Base-by-base conservation (phyloP, 1,284 basidiomycete genomes). In the Fomitopsis schrenkii region DNA sequence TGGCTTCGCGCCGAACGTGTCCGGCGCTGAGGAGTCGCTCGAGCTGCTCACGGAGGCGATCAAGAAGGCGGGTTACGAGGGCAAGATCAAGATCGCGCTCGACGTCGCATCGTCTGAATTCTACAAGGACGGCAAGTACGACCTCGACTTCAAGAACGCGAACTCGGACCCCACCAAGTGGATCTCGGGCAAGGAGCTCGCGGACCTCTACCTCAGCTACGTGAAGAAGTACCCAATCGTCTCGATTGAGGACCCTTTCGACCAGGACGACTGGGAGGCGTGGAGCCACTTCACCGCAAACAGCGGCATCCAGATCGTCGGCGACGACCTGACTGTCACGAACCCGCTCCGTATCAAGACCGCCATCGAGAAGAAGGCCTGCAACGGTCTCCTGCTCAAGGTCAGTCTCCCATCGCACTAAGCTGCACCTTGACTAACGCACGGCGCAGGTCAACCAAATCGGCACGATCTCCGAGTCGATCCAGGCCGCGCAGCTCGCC, bases 121-220 rank as follows among this genome's bases (percentile, higher is more conserved):
- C 86, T 99, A 95, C 92, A 99, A 98, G 88, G 95, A 98, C 26
- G 97, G 96, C 75, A 98, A 98, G 84, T 99, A 99, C 81, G 97
- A 99, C 77, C 83, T 99, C 64, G 96, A 99, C 86, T 98, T 97
- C 87, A 95, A 99, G 88, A 98, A 98, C 88, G 92, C 97, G 77
- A 97, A 98, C 84, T 98, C 96, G 65, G 97, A 99, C 82, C 84
- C 93, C 55, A 91, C 86, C 81, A 95, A 98, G 80, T 98, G 94
- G 94, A 91, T 98, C 79, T 82, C 93, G 42, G 97, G 97, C 70
- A 81, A 84, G 65, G 86, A 99, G 81, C 94, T 99, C 69, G 96
- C 95, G 44, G 93, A 97, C 63, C 83, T 97, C 74, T 99, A 99
- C 86, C 78, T 96, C 72, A 76, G 80, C 70, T 93, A 93, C 77